Conservation (phyloP, 2,329 filamentous ascomycete species). For the Xylariaceae sp. region DNA sequence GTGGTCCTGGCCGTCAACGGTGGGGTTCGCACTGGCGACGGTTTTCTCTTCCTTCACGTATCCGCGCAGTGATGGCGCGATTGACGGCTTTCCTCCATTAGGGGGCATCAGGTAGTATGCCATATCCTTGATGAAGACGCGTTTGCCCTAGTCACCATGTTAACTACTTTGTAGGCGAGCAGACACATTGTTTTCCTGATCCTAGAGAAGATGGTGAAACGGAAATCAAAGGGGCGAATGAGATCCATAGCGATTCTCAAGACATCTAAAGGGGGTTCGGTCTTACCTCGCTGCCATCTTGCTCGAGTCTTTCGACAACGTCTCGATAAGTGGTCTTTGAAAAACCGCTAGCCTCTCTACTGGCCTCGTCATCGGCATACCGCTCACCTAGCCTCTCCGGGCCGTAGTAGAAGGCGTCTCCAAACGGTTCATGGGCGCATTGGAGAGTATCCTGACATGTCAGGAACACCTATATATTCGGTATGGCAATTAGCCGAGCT, state of each 20-base stretch:
- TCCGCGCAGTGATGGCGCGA: conserved; percentile 75
- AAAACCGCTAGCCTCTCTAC: conserved; percentile 59
- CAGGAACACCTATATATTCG: conserved; percentile 91
- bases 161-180: conserved; percentile 36
- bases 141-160: conserved; percentile 61
- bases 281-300: conserved; percentile 67
- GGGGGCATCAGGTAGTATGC: conserved; percentile 85
- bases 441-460: conserved; percentile 74
- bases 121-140: conserved; percentile 98
- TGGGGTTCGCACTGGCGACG: too few relatives aligned
- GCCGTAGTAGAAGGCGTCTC: conserved; percentile 93
- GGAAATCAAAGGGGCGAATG: too few relatives aligned
- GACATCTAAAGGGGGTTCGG: conserved; percentile 15
- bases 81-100: conserved; percentile 57
- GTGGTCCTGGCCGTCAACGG: conserved; percentile 17
- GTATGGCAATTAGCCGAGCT: too few relatives aligned
- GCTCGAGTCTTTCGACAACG: conserved; percentile 70
- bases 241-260: too few relatives aligned
- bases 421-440: conserved; percentile 93
- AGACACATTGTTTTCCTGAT: too few relatives aligned
- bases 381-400: conserved; percentile 79
- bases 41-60: conserved; percentile 34
- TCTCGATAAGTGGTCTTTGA: conserved; percentile 65
- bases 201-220: too few relatives aligned
- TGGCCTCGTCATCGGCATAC: conserved; percentile 62